Evolutionary conservation across 2,329 filamentous ascomycete genomes (phyloP), one percentile per base, ranked within the genome.

Genomic region (Epichloe typhina): DNA sequence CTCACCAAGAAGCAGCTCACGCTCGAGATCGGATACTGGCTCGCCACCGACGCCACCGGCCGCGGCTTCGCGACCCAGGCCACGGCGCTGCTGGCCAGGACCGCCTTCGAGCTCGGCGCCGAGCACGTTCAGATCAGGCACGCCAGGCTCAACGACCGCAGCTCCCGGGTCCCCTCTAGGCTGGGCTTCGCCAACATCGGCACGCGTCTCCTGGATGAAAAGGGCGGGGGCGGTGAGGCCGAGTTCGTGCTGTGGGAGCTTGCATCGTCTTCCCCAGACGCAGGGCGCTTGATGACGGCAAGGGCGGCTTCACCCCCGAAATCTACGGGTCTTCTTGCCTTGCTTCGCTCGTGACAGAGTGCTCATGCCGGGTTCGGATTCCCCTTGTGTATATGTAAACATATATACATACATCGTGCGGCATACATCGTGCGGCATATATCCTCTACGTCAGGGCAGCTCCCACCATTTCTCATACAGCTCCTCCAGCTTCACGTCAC

Each of bases 381-480:
- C 7, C 6, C 6, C 2, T 6, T 3, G 7, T 26, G 26, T 26
- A 4, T 2, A 21, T 21, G 3, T 21, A 26, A 7, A 7, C 7
- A 23, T 23, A 6, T 2, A 21, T 21, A 3, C 3, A 23, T 23
- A 2, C 7, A 7, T 26, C 23, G 23, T 7, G 23, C 5, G 23
- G 23, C 23, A 23, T 2, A 8, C 6, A 19, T 19, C 19, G 19
- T 21, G 21, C 21, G 21, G 21, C 3, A 23, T 2, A 8, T 6
- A 44, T 44, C 8, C 4, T 33, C 9, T 31, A 8, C 13, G 3
- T 48, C 39, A 52, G 21, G 46, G 41, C 17, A 49, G 13, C 13
- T 36, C 23, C 73, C 76, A 86, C 84, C 84, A 88, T n/a, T 72
- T 73, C 69, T 88, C 84, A 61, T 87, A 78, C 48, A 84, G 61